A percentile compares a stretch with the other conserved stretches of the same genome.
Evolutionary conservation across 768 basidiomycete genomes (phyloP).

Genomic region (Hypsizygus marmoreus): DNA sequence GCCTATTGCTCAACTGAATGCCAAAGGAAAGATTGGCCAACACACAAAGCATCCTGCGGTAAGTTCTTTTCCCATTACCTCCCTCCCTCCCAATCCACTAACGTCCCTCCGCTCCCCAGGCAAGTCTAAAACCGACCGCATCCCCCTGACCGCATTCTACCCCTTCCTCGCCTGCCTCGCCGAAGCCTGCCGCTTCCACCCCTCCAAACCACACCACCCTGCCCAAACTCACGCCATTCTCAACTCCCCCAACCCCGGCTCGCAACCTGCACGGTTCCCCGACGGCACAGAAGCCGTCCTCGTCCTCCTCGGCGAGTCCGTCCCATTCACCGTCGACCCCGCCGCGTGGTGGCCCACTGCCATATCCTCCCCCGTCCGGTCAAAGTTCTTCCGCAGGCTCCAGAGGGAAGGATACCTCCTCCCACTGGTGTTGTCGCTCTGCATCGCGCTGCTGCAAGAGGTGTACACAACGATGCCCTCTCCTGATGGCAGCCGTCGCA

Average conservation of each 20-base stretch:
- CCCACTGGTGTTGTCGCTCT: constrained; percentile 27
- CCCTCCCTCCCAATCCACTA: too few species aligned
- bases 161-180: constrained; percentile 31
- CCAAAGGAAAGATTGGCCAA: too few species aligned
- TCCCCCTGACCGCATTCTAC: constrained; percentile 30
- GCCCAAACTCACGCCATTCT: constrained; percentile 29
- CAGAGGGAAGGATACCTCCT: constrained; percentile 30
- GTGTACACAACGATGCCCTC: constrained; percentile 35
- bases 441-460: constrained; percentile 30
- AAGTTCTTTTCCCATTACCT: too few species aligned
- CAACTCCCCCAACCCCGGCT: constrained; percentile 24
- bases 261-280: constrained; percentile 16
- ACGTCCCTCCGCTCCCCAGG: too few species aligned
- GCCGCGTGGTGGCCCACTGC: constrained; percentile 33
- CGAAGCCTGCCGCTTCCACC: constrained; percentile 20
- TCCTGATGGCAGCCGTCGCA: constrained; percentile 24
- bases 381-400: constrained; percentile 29
- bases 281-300: constrained; percentile 28
- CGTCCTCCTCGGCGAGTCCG: constrained; percentile 29
- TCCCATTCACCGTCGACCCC: constrained; percentile 3
- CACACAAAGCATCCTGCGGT: too few species aligned
- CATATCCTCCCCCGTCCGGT: constrained; percentile 17
- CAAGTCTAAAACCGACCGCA: constrained; percentile 31
- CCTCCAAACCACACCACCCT: constrained; percentile 19
- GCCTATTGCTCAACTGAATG: too few species aligned